Evolutionary conservation across 164 flowering plant genomes (phyloP), one percentile per base, ranked within the genome.

Genomic region (Tinospora cordifolia): DNA sequence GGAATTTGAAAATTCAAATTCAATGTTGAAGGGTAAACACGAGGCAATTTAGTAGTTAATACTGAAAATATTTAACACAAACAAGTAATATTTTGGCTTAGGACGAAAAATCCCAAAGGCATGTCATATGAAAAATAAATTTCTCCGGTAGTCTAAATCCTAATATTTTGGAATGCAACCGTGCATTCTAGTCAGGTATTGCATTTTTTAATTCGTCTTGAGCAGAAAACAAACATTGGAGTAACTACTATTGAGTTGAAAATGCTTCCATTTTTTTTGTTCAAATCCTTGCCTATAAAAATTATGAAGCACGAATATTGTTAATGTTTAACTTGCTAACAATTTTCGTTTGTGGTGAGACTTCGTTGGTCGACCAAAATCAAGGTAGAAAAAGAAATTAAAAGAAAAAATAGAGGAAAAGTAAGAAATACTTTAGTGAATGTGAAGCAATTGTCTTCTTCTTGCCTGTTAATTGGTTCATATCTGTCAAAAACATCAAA

Each of bases 401-500:
- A 34, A 58, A 34, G 7, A 27, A 39, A 8, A n/a, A n/a, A n/a
- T n/a, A n/a, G n/a, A 25, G 15, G 13, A 57, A 25, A 11, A 30
- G 6, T 9, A 3, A 39, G 13, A 40, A 17, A 6, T 58, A 76
- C 90, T 88, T 79, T 98, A 25, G 87, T 77, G 21, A 97, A 92
- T 71, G 90, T 88, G 86, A 82, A 92, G 86, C 98, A 94, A 62
- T 80, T 72, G 72, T 94, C 99, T 26, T 49, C 76, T 47, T 76
- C 82, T 54, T 65, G 72, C 36, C 84, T 41, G 75, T 94, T 92
- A 2, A 66, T 75, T 8, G 99, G 99, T 68, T 74, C 91, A 34
- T 78, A 90, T 90, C 92, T 88, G 75, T 94, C 97, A 67, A 89
- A 94, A 49, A 84, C 86, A 67, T 94, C 97, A 75, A 76, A 92